Conservation (phyloP, 768 basidiomycete genomes). For the Boletus vinaceobasis region DNA sequence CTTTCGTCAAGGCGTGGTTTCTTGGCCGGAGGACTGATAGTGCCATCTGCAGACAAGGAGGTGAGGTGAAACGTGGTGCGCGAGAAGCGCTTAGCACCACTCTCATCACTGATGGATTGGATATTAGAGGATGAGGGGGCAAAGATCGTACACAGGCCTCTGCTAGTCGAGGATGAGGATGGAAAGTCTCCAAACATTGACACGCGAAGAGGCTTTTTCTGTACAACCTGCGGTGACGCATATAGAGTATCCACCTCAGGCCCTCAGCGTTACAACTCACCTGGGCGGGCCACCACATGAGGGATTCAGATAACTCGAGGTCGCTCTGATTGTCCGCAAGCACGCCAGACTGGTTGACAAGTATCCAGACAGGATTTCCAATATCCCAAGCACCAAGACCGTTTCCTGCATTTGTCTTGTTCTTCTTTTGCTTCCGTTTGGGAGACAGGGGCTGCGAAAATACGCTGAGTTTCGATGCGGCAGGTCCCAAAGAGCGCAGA, state of each 20-base stretch:
- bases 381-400: conserved; percentile 20
- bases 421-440: conserved; percentile 19
- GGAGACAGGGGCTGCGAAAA: conserved; percentile 22
- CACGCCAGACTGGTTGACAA: conserved; percentile 40
- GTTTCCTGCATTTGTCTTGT: conserved; percentile 1
- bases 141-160: conserved; percentile 25
- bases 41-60: conserved; percentile 4
- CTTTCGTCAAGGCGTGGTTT: conserved; percentile 38
- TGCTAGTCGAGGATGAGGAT: conserved; percentile 24
- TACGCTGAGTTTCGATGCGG: conserved; percentile 9
- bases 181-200: conserved; percentile 32
- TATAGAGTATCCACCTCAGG: conserved; percentile 2
- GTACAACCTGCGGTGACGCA: conserved; percentile 20
- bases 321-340: conserved; percentile 33
- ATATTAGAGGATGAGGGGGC: conserved; percentile 41
- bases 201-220: conserved; percentile 26
- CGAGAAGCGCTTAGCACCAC: conserved; percentile 43
- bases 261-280: conserved; percentile 34
- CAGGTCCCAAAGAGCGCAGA: not conserved
- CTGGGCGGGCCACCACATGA: conserved; percentile 72
- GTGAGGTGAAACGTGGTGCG: conserved; percentile 33
- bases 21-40: conserved; percentile 40
- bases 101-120: conserved; percentile 33
- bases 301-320: conserved; percentile 9
- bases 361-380: conserved; percentile 51